Evolutionary conservation across 2,329 filamentous ascomycete species (phyloP).

Genomic region (Fusarium sp.): DNA sequence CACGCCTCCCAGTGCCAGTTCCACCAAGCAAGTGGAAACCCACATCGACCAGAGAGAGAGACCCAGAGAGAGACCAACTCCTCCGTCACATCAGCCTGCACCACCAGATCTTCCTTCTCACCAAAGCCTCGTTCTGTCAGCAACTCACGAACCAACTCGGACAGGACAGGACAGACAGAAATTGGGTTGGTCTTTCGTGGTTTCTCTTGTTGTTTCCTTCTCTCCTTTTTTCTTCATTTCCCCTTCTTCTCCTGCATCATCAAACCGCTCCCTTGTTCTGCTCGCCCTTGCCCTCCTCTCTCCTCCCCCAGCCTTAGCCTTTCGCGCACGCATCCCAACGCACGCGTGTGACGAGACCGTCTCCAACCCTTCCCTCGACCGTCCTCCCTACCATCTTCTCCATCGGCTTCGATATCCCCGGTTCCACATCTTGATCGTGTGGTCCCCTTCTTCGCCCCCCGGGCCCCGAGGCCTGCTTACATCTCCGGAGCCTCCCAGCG

Average conservation of each 20-base stretch:
- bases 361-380: slow-evolving; percentile 20
- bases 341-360: not conserved
- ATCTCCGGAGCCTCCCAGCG: slow-evolving; percentile 14
- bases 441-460: slow-evolving; percentile 1
- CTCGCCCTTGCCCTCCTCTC: slow-evolving; percentile 30
- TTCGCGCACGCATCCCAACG: slow-evolving; percentile 17
- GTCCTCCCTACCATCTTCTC: slow-evolving; percentile 19
- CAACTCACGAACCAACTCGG: not conserved
- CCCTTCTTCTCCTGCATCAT: not conserved
- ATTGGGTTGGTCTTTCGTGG: not conserved
- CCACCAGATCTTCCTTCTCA: slow-evolving; percentile 37
- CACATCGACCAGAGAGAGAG: slow-evolving; percentile 23
- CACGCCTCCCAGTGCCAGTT: not conserved
- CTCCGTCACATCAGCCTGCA: slow-evolving; percentile 42
- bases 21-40: slow-evolving; percentile 8
- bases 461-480: slow-evolving; percentile 24
- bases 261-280: slow-evolving; percentile 30
- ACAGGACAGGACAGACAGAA: slow-evolving; percentile 6
- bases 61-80: slow-evolving; percentile 29
- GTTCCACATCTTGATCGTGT: slow-evolving; percentile 9
- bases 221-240: slow-evolving; percentile 7
- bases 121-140: slow-evolving; percentile 39
- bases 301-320: slow-evolving; percentile 12
- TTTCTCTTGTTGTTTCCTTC: slow-evolving; percentile 1
- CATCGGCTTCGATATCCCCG: slow-evolving; percentile 8